Evolutionary conservation across 345 rosid species (phyloP).

Genomic region (Ceriops zippeliana): DNA sequence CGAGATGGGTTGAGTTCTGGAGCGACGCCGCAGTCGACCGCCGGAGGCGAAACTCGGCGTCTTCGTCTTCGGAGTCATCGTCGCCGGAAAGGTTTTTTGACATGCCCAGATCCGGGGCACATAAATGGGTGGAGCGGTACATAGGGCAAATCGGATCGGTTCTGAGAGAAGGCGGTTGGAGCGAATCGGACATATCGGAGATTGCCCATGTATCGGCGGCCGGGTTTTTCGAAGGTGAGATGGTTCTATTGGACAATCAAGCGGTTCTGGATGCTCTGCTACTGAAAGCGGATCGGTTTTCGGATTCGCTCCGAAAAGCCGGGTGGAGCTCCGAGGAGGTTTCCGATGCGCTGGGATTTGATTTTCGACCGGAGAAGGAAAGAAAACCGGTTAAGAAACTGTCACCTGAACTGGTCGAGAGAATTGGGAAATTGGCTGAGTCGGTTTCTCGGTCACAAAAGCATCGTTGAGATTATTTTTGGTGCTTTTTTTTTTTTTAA

Average conservation of each 20-base stretch:
- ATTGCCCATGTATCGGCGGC: conserved; percentile 79
- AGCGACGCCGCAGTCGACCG: conserved; percentile 80
- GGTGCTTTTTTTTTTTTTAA: neutral
- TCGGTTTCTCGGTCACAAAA: conserved; percentile 63
- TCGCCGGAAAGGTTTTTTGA: conserved; percentile 75
- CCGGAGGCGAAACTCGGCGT: conserved; percentile 64
- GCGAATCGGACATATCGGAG: conserved; percentile 69
- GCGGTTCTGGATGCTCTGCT: conserved; percentile 76
- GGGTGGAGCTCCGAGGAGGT: conserved; percentile 99
- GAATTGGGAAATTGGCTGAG: conserved; percentile 74
- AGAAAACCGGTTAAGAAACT: conserved; percentile 64
- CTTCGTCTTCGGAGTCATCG: conserved; percentile 44
- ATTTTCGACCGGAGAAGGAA: conserved; percentile 76
- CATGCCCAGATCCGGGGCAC: conserved; percentile 57
- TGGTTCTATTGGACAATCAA: conserved; percentile 74
- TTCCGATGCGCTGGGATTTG: conserved; percentile 77
- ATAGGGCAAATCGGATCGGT: conserved; percentile 72
- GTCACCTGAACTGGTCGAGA: conserved; percentile 66
- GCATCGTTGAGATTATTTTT: neutral
- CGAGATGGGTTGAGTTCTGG: conserved; percentile 99
- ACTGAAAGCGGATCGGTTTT: conserved; percentile 81
- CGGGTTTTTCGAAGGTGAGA: conserved; percentile 73
- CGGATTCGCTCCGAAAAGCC: conserved; percentile 77
- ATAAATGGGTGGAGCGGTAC: conserved; percentile 85
- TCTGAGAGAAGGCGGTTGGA: conserved; percentile 86